Evolutionary conservation across 208 protist species (phyloP).

Genomic region (Crithidia thermophila): DNA sequence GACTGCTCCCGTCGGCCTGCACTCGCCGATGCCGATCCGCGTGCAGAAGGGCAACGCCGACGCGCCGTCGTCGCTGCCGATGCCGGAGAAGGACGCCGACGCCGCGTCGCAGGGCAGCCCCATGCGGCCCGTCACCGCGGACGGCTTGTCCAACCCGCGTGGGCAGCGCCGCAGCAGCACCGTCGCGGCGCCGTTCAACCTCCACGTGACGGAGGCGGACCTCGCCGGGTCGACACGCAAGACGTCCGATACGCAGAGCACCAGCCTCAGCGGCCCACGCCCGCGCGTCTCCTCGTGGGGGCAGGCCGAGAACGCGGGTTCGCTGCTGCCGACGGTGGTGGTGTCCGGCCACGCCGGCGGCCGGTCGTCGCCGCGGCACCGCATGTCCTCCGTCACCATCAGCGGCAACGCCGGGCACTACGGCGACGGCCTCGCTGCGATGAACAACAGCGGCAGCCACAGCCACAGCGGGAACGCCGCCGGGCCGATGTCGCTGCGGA

Average conservation of each 20-base stretch:
- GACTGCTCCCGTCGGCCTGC: not conserved
- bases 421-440: no score
- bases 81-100: not conserved
- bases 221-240: not conserved
- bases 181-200: not conserved
- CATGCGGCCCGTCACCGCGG: not conserved
- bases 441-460: not conserved
- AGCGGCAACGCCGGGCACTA: no score
- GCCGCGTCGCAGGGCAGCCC: no score
- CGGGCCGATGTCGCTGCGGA: not conserved
- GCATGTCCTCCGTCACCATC: not conserved
- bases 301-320: not conserved
- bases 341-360: not conserved
- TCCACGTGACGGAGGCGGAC: not conserved
- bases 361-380: constrained; percentile 3
- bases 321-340: not conserved
- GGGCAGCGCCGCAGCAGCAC: constrained; percentile 2
- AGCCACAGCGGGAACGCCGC: not conserved
- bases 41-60: not conserved
- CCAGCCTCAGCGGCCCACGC: not conserved
- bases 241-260: not conserved
- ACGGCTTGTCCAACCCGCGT: not conserved
- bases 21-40: not conserved
- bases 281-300: not conserved
- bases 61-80: not conserved